Evolutionary conservation across 352 stramenopile species (phyloP).

Genomic region (Phytophthora syringae): DNA sequence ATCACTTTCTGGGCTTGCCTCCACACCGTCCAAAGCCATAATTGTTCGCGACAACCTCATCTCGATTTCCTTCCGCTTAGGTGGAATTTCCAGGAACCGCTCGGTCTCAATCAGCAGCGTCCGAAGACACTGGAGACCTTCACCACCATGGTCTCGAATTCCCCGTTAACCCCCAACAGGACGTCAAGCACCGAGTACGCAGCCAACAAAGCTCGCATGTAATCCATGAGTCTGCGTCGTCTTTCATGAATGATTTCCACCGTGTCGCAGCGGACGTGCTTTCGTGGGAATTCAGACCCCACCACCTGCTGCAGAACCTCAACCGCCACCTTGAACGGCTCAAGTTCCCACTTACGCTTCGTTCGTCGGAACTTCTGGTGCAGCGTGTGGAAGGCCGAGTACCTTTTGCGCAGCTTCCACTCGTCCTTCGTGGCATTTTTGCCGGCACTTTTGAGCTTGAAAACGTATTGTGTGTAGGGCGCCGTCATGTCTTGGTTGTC

Average conservation of each 20-base stretch:
- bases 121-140: constrained; percentile 23
- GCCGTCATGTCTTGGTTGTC: constrained; percentile 28
- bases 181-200: constrained; percentile 38
- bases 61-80: constrained; percentile 37
- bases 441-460: constrained; percentile 25
- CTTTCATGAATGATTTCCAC: constrained; percentile 31
- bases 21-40: constrained; percentile 21
- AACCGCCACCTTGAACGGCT: constrained; percentile 14
- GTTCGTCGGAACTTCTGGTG: constrained; percentile 20
- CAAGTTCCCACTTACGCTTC: constrained; percentile 19
- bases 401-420: constrained; percentile 37
- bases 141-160: not conserved
- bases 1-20: not conserved
- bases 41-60: constrained; percentile 26
- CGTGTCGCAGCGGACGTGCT: constrained; percentile 40
- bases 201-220: constrained; percentile 22
- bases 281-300: constrained; percentile 31
- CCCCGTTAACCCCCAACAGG: constrained; percentile 4
- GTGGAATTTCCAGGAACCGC: constrained; percentile 38
- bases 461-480: constrained; percentile 37
- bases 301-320: constrained; percentile 17
- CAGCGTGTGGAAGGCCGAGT: constrained; percentile 33
- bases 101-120: constrained; percentile 31
- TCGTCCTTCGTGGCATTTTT: constrained; percentile 15
- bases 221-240: constrained; percentile 26